Conservation (phyloP, 2,329 filamentous ascomycete species). For the Ophiosphaerella herpotricha region DNA sequence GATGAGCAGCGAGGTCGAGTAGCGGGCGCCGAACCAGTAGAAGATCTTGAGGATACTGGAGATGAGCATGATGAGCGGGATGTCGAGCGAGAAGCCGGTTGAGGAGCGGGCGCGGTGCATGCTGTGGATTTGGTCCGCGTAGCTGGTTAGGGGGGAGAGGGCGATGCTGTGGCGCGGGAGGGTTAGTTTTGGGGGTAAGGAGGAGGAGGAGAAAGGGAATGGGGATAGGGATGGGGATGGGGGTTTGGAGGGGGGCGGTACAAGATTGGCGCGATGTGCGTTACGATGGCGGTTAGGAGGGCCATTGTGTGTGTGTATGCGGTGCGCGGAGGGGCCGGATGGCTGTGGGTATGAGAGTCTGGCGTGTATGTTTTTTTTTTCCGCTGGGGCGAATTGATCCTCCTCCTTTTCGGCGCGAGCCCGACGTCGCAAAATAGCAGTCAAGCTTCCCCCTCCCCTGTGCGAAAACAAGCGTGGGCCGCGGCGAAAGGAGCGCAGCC, state of each 20-base stretch:
- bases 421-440: too few relatives aligned
- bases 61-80: conserved; percentile 69
- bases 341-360: neutral
- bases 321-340: too few relatives aligned
- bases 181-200: too few relatives aligned
- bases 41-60: conserved; percentile 68
- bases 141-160: conserved; percentile 66
- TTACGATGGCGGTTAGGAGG: conserved; percentile 42
- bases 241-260: conserved; percentile 16
- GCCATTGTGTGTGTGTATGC: conserved; percentile 30
- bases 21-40: conserved; percentile 69
- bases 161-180: conserved; percentile 53
- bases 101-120: conserved; percentile 65
- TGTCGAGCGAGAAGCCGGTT: conserved; percentile 68
- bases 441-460: too few relatives aligned
- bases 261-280: conserved; percentile 46
- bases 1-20: conserved; percentile 61
- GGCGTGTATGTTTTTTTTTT: neutral
- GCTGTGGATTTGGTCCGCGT: conserved; percentile 69
- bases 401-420: too few relatives aligned
- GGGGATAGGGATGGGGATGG: too few relatives aligned
- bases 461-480: too few relatives aligned
- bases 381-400: too few relatives aligned
- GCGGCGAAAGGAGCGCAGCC: too few relatives aligned
- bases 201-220: too few relatives aligned